Conservation (phyloP, 2,329 filamentous ascomycete species). For the Didymellaceae sp. region DNA sequence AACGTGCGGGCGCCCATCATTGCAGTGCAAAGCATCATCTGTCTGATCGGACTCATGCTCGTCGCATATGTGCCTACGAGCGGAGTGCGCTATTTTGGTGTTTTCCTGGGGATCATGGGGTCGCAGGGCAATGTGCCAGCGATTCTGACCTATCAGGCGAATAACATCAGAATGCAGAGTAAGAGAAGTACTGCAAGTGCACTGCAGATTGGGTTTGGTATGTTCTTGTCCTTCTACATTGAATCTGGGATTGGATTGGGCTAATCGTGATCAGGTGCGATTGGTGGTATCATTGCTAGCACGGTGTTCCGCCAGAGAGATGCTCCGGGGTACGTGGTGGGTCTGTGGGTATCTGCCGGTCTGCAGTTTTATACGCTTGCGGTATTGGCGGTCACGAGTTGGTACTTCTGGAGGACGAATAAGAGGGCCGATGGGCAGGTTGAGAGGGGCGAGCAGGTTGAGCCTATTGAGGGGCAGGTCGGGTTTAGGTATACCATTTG, state of each 20-base stretch:
- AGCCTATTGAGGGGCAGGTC: conserved; percentile 26
- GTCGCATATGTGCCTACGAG: conserved; percentile 32
- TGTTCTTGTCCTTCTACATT: too few species aligned
- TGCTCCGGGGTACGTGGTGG: conserved; percentile 29
- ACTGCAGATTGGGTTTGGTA: conserved; percentile 33
- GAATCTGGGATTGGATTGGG: too few species aligned
- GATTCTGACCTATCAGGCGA: conserved; percentile 37
- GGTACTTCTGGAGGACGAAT: conserved; percentile 26
- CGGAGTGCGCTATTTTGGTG: conserved; percentile 35
- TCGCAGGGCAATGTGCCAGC: conserved; percentile 28
- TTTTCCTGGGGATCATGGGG: conserved; percentile 33
- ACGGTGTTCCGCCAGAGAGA: conserved; percentile 31
- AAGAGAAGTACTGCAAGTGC: conserved; percentile 30
- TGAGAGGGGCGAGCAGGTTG: conserved; percentile 20
- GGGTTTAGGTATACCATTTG: conserved; percentile 31
- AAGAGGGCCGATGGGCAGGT: conserved; percentile 19
- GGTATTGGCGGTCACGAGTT: conserved; percentile 17
- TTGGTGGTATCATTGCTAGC: conserved; percentile 34
- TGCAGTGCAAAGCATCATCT: conserved; percentile 26
- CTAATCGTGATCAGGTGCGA: too few species aligned
- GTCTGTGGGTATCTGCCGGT: conserved; percentile 28
- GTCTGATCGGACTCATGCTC: conserved; percentile 33
- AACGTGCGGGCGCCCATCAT: conserved; percentile 33
- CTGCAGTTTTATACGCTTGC: conserved; percentile 28
- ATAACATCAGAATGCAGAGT: conserved; percentile 33